Percentiles rank a stretch among this genome's conserved stretches.
Evolutionary conservation across 306 rosid genomes (phyloP).

Genomic region (Dalbergia oliveri): DNA sequence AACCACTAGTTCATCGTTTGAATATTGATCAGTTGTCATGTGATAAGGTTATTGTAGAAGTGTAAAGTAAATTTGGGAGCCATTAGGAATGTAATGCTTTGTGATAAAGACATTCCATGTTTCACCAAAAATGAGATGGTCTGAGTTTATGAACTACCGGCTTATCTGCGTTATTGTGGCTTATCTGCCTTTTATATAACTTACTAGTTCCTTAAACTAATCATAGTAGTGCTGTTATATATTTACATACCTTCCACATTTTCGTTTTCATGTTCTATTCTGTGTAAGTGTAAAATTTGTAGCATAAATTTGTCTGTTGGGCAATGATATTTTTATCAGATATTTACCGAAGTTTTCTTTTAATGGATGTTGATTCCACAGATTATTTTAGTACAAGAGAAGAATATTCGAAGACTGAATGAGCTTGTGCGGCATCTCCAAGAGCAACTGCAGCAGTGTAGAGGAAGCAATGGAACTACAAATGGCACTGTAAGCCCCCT

Average conservation of each 20-base stretch:
- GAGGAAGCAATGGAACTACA: constrained; percentile 57
- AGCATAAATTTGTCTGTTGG: neutral
- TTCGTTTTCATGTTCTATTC: neutral
- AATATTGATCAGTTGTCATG: neutral
- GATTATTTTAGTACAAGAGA: constrained; percentile 82
- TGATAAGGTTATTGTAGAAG: neutral
- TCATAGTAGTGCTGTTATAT: neutral
- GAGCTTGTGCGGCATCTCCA: constrained; percentile 77
- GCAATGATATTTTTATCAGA: constrained; percentile 16
- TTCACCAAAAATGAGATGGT: constrained; percentile 23
- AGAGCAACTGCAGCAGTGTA: constrained; percentile 71
- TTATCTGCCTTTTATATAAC: constrained; percentile 20
- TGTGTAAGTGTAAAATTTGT: neutral
- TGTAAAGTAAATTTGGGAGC: constrained; percentile 6
- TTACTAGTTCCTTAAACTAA: neutral
- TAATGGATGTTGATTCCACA: constrained; percentile 46
- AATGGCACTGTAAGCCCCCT: constrained; percentile 58
- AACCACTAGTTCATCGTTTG: neutral
- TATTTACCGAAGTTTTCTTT: constrained; percentile 33
- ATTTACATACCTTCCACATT: neutral
- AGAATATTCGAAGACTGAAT: constrained; percentile 73
- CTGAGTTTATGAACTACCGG: neutral
- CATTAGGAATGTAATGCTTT: neutral
- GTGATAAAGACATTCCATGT: neutral
- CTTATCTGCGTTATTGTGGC: neutral